Conservation (phyloP, 495 filamentous ascomycete genomes). For the Achaetomiella virescens region DNA sequence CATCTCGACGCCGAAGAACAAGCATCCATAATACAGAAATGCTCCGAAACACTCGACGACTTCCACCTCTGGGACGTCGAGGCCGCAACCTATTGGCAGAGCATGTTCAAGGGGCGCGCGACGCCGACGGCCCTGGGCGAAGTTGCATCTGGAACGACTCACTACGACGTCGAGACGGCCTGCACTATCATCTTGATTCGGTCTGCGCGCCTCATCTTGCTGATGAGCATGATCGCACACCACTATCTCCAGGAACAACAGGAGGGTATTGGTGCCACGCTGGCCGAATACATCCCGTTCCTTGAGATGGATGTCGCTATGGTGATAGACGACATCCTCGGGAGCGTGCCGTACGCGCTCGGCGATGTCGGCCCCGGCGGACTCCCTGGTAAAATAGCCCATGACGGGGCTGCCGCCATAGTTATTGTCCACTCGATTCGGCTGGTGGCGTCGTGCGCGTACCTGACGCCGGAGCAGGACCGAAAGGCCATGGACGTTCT, state of each 20-base stretch:
- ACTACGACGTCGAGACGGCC: constrained; percentile 21
- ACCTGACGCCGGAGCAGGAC: constrained; percentile 13
- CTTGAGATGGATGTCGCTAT: constrained; percentile 5
- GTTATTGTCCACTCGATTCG: constrained; percentile 19
- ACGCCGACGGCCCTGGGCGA: constrained; percentile 20
- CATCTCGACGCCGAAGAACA: not conserved
- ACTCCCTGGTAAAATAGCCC: not conserved
- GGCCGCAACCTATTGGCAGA: constrained; percentile 19
- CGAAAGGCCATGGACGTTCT: constrained; percentile 7
- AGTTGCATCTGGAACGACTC: constrained; percentile 2
- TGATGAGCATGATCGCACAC: constrained; percentile 24
- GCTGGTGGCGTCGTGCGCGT: constrained; percentile 19
- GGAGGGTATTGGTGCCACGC: not conserved
- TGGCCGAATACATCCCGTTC: constrained; percentile 12
- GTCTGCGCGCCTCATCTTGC: constrained; percentile 15
- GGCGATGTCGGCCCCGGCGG: constrained; percentile 17
- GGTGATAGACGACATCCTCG: constrained; percentile 22
- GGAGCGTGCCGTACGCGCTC: constrained; percentile 21
- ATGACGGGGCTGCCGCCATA: constrained; percentile 22
- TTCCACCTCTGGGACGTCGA: constrained; percentile 21
- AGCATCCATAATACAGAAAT: constrained; percentile 9
- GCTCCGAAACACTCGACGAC: constrained; percentile 19
- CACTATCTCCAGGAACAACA: constrained; percentile 5
- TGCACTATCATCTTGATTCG: constrained; percentile 23
- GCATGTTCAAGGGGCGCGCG: constrained; percentile 15